phyloP scores from a whole-genome alignment of 148 eudicot species.

The Camellia lanceoleosa region DNA sequence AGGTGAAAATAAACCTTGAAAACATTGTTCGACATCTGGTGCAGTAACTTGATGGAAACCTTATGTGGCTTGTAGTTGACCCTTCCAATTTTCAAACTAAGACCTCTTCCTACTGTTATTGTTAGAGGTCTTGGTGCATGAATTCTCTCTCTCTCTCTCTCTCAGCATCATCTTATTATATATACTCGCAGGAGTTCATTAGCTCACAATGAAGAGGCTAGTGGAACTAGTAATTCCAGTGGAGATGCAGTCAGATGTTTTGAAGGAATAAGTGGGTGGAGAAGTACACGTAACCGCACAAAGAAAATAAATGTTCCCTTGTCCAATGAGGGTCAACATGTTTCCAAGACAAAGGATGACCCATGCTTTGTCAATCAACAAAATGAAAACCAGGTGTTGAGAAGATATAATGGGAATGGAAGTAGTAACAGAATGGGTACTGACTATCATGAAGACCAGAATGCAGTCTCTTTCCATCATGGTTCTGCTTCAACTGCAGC shows the following conservation, averaged over 20 bases:
- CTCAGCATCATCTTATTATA: background rate
- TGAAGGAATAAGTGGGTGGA: slow-evolving; percentile 43
- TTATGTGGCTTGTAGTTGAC: background rate
- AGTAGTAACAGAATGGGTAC: slow-evolving; percentile 6
- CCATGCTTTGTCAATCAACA: slow-evolving; percentile 12
- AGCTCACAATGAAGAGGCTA: slow-evolving; percentile 16
- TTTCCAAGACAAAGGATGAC: slow-evolving; percentile 10
- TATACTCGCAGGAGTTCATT: slow-evolving; percentile 25
- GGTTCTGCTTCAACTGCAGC: slow-evolving; percentile 12
- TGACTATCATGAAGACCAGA: slow-evolving; percentile 7
- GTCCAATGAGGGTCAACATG: slow-evolving; percentile 18
- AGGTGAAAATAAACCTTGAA: background rate
- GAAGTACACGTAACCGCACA: slow-evolving; percentile 34
- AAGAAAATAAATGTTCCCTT: slow-evolving; percentile 18
- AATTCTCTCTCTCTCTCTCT: background rate
- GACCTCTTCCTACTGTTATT: background rate
- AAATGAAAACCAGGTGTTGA: slow-evolving; percentile 11
- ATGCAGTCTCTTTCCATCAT: slow-evolving; percentile 15
- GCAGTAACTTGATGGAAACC: background rate
- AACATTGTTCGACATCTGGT: background rate
- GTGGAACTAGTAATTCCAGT: slow-evolving; percentile 20
- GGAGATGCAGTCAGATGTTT: slow-evolving; percentile 22
- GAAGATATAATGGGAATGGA: slow-evolving; percentile 23
- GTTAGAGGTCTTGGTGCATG: background rate
- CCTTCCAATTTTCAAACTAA: background rate